Base-by-base conservation (phyloP, 768 basidiomycete species). In the Tulasnella sp. region DNA sequence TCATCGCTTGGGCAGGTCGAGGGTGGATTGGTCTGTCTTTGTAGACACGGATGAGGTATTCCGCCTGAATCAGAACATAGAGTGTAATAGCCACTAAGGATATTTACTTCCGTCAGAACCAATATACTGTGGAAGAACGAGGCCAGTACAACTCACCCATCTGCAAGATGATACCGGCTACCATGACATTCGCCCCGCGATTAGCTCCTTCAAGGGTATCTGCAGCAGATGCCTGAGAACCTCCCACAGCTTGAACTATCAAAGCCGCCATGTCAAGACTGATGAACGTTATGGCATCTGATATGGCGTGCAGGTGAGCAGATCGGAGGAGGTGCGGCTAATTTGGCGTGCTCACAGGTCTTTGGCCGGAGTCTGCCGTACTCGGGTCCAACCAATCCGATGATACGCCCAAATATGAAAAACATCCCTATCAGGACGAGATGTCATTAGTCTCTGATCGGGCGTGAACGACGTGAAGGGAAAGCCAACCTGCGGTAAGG, bases 141-240 rank as follows among this genome's bases (percentile, higher is more conserved):
- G 26, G 39, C n/a, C 2, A 39, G 39, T 5, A 37, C 26, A 16
- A 40, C 78, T 77, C 57, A 79, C 78, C 78, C 74, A 76, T 79
- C 46, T 79, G 78, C 44, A 79, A 18, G 61, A 76, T 71, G 74
- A 79, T 79, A 46, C 78, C 78, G 51, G n/a, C 74, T 1, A 79
- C 71, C 74, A 76, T 76, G 32, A 76, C 44, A 0, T 46, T 44
- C 20, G 74, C 78, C 15, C 74, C 78, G 4, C 55, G 46, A n/a
- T 79, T 69, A 16, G 78, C 48, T 13, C 39, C 67, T 26, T 76
- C 51, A 16, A 70, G 74, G 37, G 73, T 76, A 26, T 44, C 69
- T 29, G 78, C 74, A 9, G 46, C 18, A 13, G 78, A 77, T 9
- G 78, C 78, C 32, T 69, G 44, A 18, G 29, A 77, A 18, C 78